Base-by-base conservation (phyloP, 164 flowering plant genomes). In the Berberis thunbergii region DNA sequence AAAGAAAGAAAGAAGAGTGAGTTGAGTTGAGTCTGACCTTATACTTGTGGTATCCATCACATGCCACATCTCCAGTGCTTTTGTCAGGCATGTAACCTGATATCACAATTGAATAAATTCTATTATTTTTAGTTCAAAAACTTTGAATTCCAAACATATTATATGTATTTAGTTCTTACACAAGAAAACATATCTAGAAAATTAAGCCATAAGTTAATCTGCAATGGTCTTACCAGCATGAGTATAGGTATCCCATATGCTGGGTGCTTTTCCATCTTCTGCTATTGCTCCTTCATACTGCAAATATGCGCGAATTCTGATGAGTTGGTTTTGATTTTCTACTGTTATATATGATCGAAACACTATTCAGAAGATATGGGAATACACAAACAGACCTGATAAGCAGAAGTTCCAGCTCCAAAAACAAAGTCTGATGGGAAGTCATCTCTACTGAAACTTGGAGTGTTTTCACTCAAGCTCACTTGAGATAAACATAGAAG, bases 221-320 rank as follows among this genome's bases (percentile, higher is more conserved):
- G 26, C 26, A 26, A 11, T 26, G 40, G 13, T 38, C 39, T 41
- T 57, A 64, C 67, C 67, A n/a, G 49, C 60, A 41, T 56, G 67
- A 40, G 67, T 64, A 39, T 26, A 56, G 6, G 26, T 55, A 53
- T 64, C 60, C 60, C 60, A 64, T 6, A 64, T 46, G 49, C 60
- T 64, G 12, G 67, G 67, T 55, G 59, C 56, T 56, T 54, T 64
- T 55, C 67, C 67, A 56, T 64, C 67, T 50, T 64, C 52, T 5
- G 43, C 52, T 2, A 41, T 60, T 3, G 67, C 59, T 9, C 67
- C 67, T 64, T 64, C 67, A 53, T 55, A 9, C 67, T 64, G 57
- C 54, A 61, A 46, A 4, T 11, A 26, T 13, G 44, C 9, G 42
- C n/a, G n/a, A 38, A 26, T 26, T 26, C 26, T 26, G 26, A 26